Evolutionary conservation across 2,329 filamentous ascomycete genomes (phyloP).

Genomic region (Neofusicoccum ribis): DNA sequence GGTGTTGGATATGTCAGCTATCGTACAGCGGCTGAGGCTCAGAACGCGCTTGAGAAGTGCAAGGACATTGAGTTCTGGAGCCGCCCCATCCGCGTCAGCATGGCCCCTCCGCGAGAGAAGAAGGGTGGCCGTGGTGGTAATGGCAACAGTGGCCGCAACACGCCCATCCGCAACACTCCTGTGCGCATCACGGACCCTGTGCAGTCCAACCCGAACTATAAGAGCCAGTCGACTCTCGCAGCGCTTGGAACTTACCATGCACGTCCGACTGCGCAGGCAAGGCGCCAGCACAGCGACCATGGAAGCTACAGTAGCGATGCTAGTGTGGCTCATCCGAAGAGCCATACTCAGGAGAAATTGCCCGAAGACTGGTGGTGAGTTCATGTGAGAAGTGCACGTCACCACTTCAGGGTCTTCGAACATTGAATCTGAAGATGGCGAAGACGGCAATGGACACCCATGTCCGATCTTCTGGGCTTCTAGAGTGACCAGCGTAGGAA

Average conservation of each 20-base stretch:
- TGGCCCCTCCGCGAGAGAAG: conserved; percentile 2
- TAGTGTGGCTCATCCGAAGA: too few relatives aligned
- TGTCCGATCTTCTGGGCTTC: too few relatives aligned
- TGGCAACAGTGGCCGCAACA: background rate
- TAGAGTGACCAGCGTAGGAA: too few relatives aligned
- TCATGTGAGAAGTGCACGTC: too few relatives aligned
- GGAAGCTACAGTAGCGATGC: background rate
- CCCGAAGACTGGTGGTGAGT: background rate
- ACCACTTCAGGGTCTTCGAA: too few relatives aligned
- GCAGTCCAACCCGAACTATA: background rate
- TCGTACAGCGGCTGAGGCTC: background rate
- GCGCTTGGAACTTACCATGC: background rate
- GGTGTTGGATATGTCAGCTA: conserved; percentile 9
- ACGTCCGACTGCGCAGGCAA: background rate
- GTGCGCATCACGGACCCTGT: background rate
- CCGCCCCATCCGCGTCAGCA: background rate
- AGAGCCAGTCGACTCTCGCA: background rate
- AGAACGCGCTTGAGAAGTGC: background rate
- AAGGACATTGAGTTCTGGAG: conserved; percentile 2
- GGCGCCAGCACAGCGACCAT: background rate
- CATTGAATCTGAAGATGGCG: too few relatives aligned
- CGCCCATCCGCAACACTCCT: background rate
- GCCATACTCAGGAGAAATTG: too few relatives aligned
- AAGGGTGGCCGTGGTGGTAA: background rate
- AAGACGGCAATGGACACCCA: too few relatives aligned